Percentiles rank a stretch among this genome's conserved stretches.
Conservation (phyloP, 192 early-diverging fungal genomes). For the Piromyces sp. region DNA sequence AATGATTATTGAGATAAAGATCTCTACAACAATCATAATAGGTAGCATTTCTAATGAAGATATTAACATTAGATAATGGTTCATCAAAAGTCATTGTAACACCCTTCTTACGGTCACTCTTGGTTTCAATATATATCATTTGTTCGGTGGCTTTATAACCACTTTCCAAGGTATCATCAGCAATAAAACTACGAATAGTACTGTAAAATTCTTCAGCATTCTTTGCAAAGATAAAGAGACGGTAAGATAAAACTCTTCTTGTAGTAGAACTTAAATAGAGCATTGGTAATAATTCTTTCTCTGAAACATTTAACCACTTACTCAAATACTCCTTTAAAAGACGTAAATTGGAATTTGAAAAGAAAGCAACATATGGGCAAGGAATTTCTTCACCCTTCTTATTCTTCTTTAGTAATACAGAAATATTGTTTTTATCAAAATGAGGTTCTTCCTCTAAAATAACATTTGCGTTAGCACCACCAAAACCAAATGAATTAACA, state of each 20-base stretch:
- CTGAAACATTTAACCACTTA: not conserved
- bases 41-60: not conserved
- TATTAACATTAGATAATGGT: not conserved
- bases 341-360: not conserved
- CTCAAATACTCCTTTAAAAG: not conserved
- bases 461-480: not conserved
- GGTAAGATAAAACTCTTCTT: not conserved
- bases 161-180: not conserved
- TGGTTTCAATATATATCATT: not conserved
- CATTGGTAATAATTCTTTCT: not conserved
- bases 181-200: not conserved
- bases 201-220: not conserved
- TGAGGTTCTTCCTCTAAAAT: not conserved
- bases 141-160: not conserved
- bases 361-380: not conserved
- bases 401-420: not conserved
- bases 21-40: not conserved
- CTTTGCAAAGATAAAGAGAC: not conserved
- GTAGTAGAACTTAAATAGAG: not conserved
- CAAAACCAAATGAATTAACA: not conserved
- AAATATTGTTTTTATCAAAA: not conserved
- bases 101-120: not conserved
- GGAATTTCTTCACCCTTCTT: not conserved
- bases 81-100: not conserved
- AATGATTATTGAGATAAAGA: not conserved